These are phyloP conservation scores for Argentina anserina DNA, from an alignment of 306 rosid species.

Conservation along the genomic window DNA sequence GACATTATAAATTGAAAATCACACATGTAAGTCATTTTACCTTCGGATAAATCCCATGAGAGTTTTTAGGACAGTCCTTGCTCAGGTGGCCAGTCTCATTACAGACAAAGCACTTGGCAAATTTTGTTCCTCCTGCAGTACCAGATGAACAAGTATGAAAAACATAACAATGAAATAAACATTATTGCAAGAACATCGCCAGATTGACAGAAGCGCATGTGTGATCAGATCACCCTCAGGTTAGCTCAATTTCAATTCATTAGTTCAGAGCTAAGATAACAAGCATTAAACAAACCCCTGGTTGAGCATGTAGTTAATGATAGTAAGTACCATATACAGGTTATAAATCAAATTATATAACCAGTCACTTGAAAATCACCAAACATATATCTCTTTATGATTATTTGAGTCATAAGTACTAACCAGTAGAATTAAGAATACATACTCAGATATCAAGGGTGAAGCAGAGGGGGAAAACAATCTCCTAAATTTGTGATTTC, in stretches of 20 bases:
- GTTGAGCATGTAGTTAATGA: no score
- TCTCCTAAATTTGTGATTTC: no score
- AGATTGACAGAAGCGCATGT: background rate
- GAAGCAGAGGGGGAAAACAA: background rate
- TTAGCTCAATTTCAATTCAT: background rate
- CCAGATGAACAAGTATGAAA: constrained; percentile 22
- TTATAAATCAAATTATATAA: background rate
- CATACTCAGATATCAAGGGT: background rate
- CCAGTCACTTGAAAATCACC: background rate
- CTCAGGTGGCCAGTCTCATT: constrained; percentile 82
- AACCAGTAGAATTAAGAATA: background rate
- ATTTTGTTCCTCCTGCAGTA: constrained; percentile 79
- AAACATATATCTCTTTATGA: background rate
- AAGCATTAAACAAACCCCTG: background rate
- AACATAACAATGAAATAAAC: constrained; percentile 3
- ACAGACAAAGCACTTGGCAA: constrained; percentile 88
- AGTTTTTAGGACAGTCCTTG: constrained; percentile 79
- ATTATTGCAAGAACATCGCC: background rate
- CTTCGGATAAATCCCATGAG: constrained; percentile 94
- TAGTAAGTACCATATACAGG: background rate
- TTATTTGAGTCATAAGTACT: background rate
- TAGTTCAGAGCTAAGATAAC: background rate
- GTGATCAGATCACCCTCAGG: background rate
- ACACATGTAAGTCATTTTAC: constrained; percentile 28
- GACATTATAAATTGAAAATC: background rate